Base-by-base conservation (phyloP, 176 grass and related monocot genomes). In the Melocanna baccifera region DNA sequence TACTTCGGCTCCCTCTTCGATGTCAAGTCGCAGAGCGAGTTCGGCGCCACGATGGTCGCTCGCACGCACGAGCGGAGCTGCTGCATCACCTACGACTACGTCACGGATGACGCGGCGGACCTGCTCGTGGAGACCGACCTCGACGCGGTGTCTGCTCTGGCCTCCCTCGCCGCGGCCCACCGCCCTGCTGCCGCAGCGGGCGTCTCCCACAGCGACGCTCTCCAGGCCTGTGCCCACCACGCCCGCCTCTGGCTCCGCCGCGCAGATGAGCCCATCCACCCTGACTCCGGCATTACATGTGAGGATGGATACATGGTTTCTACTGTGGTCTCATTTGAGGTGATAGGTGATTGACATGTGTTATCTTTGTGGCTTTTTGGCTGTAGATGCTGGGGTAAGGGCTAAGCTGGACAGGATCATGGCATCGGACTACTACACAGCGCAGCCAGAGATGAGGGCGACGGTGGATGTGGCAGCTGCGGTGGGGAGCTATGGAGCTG, bases 71-170 rank as follows among this genome's bases (percentile, higher is more conserved):
- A 99, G 91, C 82, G 97, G 52, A 83, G 48, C 28, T 94, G 97
- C 90, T 99, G 93, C 71, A 68, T 99, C 86, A 96, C 91, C 5
- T 99, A 99, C 6, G 96, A 99, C 85, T 94, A 89, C 45, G 96
- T 99, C 46, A 93, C 91, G 16, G 96, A 99, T 64, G 91, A 96
- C 13, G 90, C 84, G 1, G 91, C 89, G 4, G 97, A 99, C 73
- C 62, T 94, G 70, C 88, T 99, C 15, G 87, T 19, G 19, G 91
- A 94, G 79, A 53, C 58, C 78, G 97, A 99, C 62, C 91, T 99
- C 11, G 84, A 96, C n/a, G 73, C 57, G 2, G 91, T 99, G 9
- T 90, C 93, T 45, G 69, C 80, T 12, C 81, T 99, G 10, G 89
- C 89, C 0, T 67, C 84, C 53, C 91, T 96, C 2, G 81, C 94